phyloP scores from a whole-genome alignment of 148 eudicot species.

The Chenopodium album region DNA sequence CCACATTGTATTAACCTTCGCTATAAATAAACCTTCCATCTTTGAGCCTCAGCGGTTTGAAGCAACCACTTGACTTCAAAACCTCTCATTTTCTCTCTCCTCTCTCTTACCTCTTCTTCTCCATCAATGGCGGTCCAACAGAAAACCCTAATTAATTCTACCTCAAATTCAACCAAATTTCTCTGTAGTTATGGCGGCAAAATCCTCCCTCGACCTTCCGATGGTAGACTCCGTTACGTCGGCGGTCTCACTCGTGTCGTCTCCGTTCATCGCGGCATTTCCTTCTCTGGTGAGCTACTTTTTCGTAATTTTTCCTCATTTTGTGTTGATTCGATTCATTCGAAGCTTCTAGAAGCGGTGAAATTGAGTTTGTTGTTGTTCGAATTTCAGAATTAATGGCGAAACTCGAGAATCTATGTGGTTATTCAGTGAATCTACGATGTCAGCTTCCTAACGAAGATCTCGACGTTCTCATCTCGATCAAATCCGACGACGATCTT shows the following conservation, averaged over 20 bases:
- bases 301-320: not conserved
- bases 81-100: not conserved
- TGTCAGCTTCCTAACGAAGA: slow-evolving; percentile 80
- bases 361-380: not conserved
- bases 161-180: slow-evolving; percentile 43
- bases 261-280: slow-evolving; percentile 54
- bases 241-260: slow-evolving; percentile 84
- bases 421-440: slow-evolving; percentile 50
- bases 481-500: slow-evolving; percentile 72
- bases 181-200: slow-evolving; percentile 82
- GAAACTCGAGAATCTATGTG: slow-evolving; percentile 62
- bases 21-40: slow-evolving; percentile 23
- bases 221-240: slow-evolving; percentile 68
- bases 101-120: not conserved
- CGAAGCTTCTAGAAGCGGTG: not conserved
- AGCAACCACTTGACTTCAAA: slow-evolving; percentile 24
- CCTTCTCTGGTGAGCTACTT: slow-evolving; percentile 45
- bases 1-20: not conserved
- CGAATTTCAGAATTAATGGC: slow-evolving; percentile 49
- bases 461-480: slow-evolving; percentile 64
- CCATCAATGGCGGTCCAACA: slow-evolving; percentile 8
- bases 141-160: not conserved
- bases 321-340: not conserved
- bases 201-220: slow-evolving; percentile 74
- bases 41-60: slow-evolving; percentile 23